phyloP scores from a whole-genome alignment of 2,329 filamentous ascomycete genomes.

The Fusarium nisikadoi region DNA sequence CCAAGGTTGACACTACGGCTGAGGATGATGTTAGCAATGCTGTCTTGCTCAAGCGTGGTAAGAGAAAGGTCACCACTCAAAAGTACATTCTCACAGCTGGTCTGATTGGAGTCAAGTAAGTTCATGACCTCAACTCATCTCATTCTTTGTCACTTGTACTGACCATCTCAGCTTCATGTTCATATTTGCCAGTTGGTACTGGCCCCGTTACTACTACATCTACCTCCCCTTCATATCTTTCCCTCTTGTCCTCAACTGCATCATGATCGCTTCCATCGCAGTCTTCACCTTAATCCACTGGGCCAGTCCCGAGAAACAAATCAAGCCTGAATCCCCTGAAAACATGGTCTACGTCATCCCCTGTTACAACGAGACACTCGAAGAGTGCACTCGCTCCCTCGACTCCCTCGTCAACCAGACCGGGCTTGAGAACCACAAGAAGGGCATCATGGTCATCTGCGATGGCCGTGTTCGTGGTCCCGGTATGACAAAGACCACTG shows the following conservation, averaged over 20 bases:
- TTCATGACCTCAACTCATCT: not conserved
- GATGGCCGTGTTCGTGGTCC: not conserved
- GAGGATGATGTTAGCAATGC: not conserved
- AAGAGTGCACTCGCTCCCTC: not conserved
- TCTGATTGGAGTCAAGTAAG: not conserved
- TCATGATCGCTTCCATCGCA: not conserved
- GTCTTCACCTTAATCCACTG: not conserved
- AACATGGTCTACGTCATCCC: not conserved
- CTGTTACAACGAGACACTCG: not conserved
- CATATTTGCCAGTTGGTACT: not conserved
- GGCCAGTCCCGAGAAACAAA: not conserved
- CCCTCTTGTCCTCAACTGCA: not conserved
- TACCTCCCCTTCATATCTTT: not conserved
- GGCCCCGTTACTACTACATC: not conserved
- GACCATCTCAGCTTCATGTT: not conserved
- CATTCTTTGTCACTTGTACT: accelerated
- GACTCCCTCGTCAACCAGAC: not conserved
- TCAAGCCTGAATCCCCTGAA: not conserved
- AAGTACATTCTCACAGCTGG: not conserved
- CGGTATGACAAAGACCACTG: not conserved
- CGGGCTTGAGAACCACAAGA: not conserved
- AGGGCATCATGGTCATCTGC: not conserved
- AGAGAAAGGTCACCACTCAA: not conserved
- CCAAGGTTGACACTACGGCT: not conserved
- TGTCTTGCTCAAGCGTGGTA: not conserved